Base-by-base conservation (phyloP, 192 early-diverging fungal species). In the Podila verticillata region DNA sequence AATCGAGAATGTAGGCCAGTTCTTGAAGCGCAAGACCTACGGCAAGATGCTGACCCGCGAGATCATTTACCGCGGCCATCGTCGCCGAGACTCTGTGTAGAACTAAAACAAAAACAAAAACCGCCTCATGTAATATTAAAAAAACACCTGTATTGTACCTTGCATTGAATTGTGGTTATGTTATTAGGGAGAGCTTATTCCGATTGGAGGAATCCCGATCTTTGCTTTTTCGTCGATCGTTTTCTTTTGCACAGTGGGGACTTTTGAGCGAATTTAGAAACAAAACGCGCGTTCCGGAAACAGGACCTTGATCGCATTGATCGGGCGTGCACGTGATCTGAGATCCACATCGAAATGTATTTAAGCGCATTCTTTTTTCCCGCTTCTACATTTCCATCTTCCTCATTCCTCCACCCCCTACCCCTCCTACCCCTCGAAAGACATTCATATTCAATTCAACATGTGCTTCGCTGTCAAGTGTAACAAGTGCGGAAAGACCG, bases 401-500 rank as follows among this genome's bases (percentile, higher is more conserved):
- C 62, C 19, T 28, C 48, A 63, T 10, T 29, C 57, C 10, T 26
- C 35, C 48, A 13, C 72, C 48, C 54, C 15, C 54, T 17, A 12
- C 17, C 20, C n/a, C 2, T 24, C n/a, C 13, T 17, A 34, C 36
- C 67, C 17, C n/a, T 28, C 65, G 20, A 24, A n/a, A 29, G 19
- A 48, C 30, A 30, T 26, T 32, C 8, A 57, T 5, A 56, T 31
- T 24, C 22, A 19, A 35, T n/a, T 35, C 24, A 65, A 20, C 48
- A 75, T 75, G 74, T 75, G 74, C 62, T 75, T 54, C 62, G 66
- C 74, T 49, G 74, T 75, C 61, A 75, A 75, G 62, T 75, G 74
- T 56, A 49, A 68, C 56, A 58, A 75, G 61, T 75, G 74, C 62
- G 57, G 59, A 49, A 75, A 75, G 66, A 75, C 74, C 12, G 74